These are phyloP conservation scores for Penicillium hesseltinei DNA, from an alignment of 2,329 filamentous ascomycete genomes.

Conservation along the genomic window DNA sequence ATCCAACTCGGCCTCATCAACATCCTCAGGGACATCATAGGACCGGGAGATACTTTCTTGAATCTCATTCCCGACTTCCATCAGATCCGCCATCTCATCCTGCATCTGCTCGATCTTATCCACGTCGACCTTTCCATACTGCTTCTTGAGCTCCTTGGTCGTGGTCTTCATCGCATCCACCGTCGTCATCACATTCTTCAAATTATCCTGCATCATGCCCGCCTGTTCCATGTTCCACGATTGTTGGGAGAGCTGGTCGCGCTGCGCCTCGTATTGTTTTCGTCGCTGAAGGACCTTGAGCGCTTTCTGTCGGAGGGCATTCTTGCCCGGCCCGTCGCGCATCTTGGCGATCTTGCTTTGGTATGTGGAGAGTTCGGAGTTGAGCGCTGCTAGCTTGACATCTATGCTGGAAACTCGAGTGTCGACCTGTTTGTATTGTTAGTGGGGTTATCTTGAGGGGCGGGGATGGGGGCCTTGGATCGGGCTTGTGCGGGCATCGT, in stretches of 20 bases:
- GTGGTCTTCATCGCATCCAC: constrained; percentile 97
- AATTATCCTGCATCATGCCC: constrained; percentile 96
- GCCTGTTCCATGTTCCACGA: constrained; percentile 99
- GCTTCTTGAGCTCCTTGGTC: constrained; percentile 85
- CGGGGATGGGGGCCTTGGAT: constrained; percentile 1
- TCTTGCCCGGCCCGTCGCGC: constrained; percentile 93
- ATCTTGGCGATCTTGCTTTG: constrained; percentile 85
- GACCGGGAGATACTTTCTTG: constrained; percentile 88
- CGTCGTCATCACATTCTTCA: constrained; percentile 97
- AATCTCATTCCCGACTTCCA: constrained; percentile 98
- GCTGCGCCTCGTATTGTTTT: constrained; percentile 90
- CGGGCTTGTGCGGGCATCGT: constrained; percentile 21
- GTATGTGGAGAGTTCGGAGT: constrained; percentile 84
- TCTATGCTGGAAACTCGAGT: constrained; percentile 81
- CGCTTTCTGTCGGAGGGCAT: constrained; percentile 87
- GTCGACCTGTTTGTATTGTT: constrained; percentile 59
- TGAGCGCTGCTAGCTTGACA: constrained; percentile 89
- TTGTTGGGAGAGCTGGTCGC: constrained; percentile 89
- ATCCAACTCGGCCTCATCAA: constrained; percentile 94
- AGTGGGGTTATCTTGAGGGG: constrained; percentile 10
- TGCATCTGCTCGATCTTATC: constrained; percentile 97
- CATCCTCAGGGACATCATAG: constrained; percentile 94
- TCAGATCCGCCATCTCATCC: constrained; percentile 97
- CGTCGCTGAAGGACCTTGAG: constrained; percentile 90
- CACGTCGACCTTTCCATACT: constrained; percentile 96